These are phyloP conservation scores for Diutina siamensis DNA, from an alignment of 1,139 yeast species.

Conservation along the genomic window DNA sequence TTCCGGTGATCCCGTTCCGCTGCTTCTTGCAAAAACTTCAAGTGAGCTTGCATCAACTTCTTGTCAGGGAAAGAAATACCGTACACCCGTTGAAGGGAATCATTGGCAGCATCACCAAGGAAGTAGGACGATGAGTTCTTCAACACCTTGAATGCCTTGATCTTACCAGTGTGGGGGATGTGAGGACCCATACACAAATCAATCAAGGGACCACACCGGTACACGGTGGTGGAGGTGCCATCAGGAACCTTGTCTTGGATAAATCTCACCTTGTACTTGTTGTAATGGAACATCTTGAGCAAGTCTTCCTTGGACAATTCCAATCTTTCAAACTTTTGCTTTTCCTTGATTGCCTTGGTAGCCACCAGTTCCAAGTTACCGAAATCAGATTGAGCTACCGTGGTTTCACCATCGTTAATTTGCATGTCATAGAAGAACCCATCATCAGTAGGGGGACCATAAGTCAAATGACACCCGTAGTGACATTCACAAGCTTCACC, in stretches of 20 bases:
- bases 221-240: conserved; percentile 91
- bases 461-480: conserved; percentile 77
- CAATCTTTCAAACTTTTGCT: conserved; percentile 91
- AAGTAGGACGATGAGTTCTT: conserved; percentile 96
- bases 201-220: conserved; percentile 95
- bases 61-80: conserved; percentile 99
- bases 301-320: conserved; percentile 86
- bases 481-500: conserved; percentile 99
- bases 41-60: conserved; percentile 89
- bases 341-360: conserved; percentile 86
- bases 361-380: conserved; percentile 77
- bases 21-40: conserved; percentile 93
- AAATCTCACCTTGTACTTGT: conserved; percentile 87
- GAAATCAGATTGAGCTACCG: conserved; percentile 77
- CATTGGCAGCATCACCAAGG: conserved; percentile 86
- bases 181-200: conserved; percentile 98
- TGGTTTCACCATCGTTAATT: conserved; percentile 61
- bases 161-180: conserved; percentile 93
- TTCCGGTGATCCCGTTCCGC: conserved; percentile 95
- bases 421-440: conserved; percentile 98
- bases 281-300: conserved; percentile 87
- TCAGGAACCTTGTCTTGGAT: conserved; percentile 88
- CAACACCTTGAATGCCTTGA: conserved; percentile 86
- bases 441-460: conserved; percentile 96
- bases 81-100: conserved; percentile 92